Conservation (phyloP, 2,329 filamentous ascomycete species). For the Mollisia scopiformis region DNA sequence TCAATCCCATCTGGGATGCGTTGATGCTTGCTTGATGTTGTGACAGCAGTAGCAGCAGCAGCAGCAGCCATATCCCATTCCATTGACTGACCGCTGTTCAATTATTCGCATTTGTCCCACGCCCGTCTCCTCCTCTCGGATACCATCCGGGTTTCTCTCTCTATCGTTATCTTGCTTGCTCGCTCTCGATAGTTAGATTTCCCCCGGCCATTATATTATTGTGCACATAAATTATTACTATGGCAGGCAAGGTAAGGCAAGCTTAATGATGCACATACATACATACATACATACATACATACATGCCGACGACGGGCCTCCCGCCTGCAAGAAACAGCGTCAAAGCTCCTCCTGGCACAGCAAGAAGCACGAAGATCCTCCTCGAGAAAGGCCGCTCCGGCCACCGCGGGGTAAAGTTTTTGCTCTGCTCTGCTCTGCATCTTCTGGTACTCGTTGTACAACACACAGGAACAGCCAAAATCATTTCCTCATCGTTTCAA, state of each 20-base stretch:
- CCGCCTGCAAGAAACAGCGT: slow-evolving; percentile 25
- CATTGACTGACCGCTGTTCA: neutral
- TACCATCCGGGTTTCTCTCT: slow-evolving; percentile 20
- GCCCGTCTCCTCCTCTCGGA: slow-evolving; percentile 21
- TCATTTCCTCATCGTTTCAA: no score
- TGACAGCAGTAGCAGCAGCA: no score
- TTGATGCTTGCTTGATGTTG: slow-evolving; percentile 9
- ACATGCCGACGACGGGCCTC: slow-evolving; percentile 32
- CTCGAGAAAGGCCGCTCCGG: slow-evolving; percentile 20
- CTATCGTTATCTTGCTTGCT: slow-evolving; percentile 32
- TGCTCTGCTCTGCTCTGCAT: slow-evolving; percentile 1
- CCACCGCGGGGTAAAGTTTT: slow-evolving; percentile 17
- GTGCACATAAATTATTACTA: neutral
- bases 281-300: no score
- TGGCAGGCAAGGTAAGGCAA: no score
- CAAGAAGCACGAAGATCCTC: slow-evolving; percentile 23
- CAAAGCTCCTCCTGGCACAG: slow-evolving; percentile 30
- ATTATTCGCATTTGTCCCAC: no score
- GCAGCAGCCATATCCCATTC: no score
- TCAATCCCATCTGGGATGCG: slow-evolving; percentile 6
- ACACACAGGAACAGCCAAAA: no score
- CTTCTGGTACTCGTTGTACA: neutral
- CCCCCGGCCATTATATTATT: neutral
- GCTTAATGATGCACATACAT: slow-evolving; percentile 20
- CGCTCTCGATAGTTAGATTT: no score